Evolutionary conservation across 2,329 filamentous ascomycete genomes (phyloP), one percentile per base, ranked within the genome.

Genomic region (Incumbomyces delicatus): DNA sequence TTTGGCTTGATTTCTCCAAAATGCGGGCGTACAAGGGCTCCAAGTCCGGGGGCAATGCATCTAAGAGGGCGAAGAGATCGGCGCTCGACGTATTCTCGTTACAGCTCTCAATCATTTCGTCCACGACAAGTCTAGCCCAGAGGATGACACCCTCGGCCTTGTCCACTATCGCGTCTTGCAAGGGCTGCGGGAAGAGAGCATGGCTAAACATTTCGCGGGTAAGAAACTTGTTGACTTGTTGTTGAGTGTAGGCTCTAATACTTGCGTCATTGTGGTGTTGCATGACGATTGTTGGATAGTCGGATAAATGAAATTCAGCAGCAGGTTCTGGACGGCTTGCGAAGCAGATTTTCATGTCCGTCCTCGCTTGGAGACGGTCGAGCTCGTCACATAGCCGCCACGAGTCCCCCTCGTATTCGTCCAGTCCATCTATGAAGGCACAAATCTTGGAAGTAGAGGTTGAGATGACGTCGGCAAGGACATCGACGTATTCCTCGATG

Each of bases 121-220:
- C 49, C 1, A 73, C 61, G 2, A 72, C 69, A 0, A 73, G 53
- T 1, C 67, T 61, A 1, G 67, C 65, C 67, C 71, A 74, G 47
- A 73, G 56, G 40, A 73, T 72, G 4, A 74, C 57, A 0, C 70
- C 68, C 1, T 60, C 61, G 0, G 70, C 58, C 29, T 66, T 69
- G 5, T 57, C 41, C 5, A 57, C 55, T 20, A 75, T 45, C 11
- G 63, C 49, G 6, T 29, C 22, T 41, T n/a, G 39, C 13, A 41
- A 6, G 3, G 7, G 4, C 14, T 14, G 8, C 4, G 39, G 13
- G 16, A 35, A 27, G 33, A 37, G 31, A n/a, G 37, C 34, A 31
- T 44, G 11, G n/a, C 14, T 30, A 29, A n/a, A n/a, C 13, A 27
- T 18, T 5, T 36, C 7, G 31, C 10, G n/a, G 7, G 6, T 4